Evolutionary conservation across 2,329 filamentous ascomycete species (phyloP).

Genomic region (Ascochyta clinopodiicola): DNA sequence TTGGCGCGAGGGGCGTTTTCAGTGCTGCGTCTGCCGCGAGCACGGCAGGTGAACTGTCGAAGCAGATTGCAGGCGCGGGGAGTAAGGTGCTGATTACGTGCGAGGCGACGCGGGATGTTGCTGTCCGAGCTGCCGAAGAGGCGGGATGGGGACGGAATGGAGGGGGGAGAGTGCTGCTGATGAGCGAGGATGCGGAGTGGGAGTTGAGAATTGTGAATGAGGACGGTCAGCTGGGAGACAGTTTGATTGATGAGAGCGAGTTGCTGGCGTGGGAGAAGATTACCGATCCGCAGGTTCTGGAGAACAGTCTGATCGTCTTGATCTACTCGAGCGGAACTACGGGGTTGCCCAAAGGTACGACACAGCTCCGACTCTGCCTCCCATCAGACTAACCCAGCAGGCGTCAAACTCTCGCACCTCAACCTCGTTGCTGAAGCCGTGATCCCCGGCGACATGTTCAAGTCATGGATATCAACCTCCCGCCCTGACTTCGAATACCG

Average conservation of each 20-base stretch:
- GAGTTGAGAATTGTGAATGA: slow-evolving; percentile 41
- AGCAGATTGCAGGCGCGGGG: slow-evolving; percentile 54
- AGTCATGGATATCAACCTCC: slow-evolving; percentile 31
- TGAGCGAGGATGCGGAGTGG: slow-evolving; percentile 54
- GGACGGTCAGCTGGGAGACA: slow-evolving; percentile 27
- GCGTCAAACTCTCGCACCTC: slow-evolving; percentile 53
- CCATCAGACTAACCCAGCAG: slow-evolving; percentile 18
- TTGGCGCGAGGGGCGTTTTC: slow-evolving; percentile 67
- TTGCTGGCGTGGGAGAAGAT: slow-evolving; percentile 61
- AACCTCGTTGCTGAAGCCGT: slow-evolving; percentile 53
- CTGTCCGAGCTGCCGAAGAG: slow-evolving; percentile 58
- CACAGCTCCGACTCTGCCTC: background rate
- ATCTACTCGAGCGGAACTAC: slow-evolving; percentile 59
- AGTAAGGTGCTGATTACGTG: slow-evolving; percentile 56
- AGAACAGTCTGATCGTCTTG: slow-evolving; percentile 53
- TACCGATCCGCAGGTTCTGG: slow-evolving; percentile 57
- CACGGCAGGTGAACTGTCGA: slow-evolving; percentile 59
- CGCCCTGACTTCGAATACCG: slow-evolving; percentile 43
- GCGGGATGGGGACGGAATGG: slow-evolving; percentile 49
- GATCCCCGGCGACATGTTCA: slow-evolving; percentile 42
- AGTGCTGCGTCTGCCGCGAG: slow-evolving; percentile 61
- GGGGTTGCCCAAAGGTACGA: slow-evolving; percentile 54
- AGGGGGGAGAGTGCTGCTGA: slow-evolving; percentile 57
- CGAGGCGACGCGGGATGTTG: slow-evolving; percentile 56
- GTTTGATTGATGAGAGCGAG: slow-evolving; percentile 49